Evolutionary conservation across 2,329 filamentous ascomycete species (phyloP), one percentile per base, ranked within the genome.

Genomic region (Coniochaeta sp.): DNA sequence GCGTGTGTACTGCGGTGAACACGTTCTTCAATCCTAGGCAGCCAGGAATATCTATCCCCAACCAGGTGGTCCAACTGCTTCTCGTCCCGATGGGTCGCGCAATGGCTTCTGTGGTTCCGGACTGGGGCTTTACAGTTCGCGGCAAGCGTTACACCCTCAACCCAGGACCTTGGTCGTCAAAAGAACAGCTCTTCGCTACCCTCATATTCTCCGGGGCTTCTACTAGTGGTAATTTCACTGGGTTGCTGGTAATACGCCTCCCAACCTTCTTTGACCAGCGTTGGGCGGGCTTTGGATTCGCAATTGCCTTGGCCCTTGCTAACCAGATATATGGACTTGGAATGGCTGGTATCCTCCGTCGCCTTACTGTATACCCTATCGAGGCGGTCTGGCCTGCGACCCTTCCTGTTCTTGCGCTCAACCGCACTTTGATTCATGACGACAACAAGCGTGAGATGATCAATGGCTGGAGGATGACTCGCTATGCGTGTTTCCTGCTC

Each of bases 81-180:
- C 71, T 80, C 0, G 80, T 72, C 19, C 81, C 80, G 0, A 73
- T 78, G 22, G 80, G 75, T 5, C 76, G 76, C 47, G 68, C 74
- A 8, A 70, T 80, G 36, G 78, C 77, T 14, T 73, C 65, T 44
- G 62, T 72, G 16, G 65, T 83, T 0, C 80, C 80, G 0, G 74
- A 77, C 58, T 78, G 75, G 71, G 74, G 76, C 4, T 61, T 82
- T 59, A 76, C 71, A 0, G 58, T 81, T 5, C 71, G 71, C 7
- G 74, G 75, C 19, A 73, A 71, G 1, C 69, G 72, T 19, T 70
- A 71, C 62, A 73, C 73, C 1, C 68, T 77, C 44, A 77, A 78
- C 57, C 75, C 75, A 0, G 75, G 75, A 0, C 75, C 73, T 0
- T 78, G 75, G 74, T 73, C 70, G 0, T 74, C 71, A 64, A 77